Evolutionary conservation across 1,139 yeast genomes (phyloP).

Genomic region (Lodderomyces margitis): DNA sequence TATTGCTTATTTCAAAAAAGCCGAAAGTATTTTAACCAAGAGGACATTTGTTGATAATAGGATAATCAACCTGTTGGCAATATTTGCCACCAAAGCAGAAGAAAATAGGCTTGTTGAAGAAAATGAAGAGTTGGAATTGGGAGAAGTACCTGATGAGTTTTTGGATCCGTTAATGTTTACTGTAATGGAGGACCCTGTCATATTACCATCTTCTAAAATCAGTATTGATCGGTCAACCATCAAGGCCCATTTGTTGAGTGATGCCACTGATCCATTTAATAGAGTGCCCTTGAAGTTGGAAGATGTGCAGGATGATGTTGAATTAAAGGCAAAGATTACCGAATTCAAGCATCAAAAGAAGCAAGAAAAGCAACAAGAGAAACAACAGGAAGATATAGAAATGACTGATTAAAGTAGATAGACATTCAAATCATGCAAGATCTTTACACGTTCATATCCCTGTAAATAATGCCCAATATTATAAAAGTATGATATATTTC

Average conservation of each 20-base stretch:
- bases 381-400: constrained; percentile 17
- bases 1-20: constrained; percentile 63
- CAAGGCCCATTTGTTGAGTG: constrained; percentile 89
- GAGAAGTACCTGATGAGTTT: constrained; percentile 94
- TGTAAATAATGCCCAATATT: constrained; percentile 1
- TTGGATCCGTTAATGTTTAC: constrained; percentile 96
- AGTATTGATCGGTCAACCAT: constrained; percentile 88
- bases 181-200: constrained; percentile 93
- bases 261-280: constrained; percentile 96
- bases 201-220: constrained; percentile 79
- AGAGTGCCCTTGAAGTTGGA: constrained; percentile 87
- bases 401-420: constrained; percentile 16
- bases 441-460: too few species aligned
- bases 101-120: constrained; percentile 60
- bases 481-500: constrained; percentile 7
- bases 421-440: background rate
- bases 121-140: constrained; percentile 82
- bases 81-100: constrained; percentile 66
- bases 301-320: constrained; percentile 77
- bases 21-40: constrained; percentile 61
- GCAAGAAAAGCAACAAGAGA: constrained; percentile 13
- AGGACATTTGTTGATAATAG: constrained; percentile 52
- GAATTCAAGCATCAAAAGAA: constrained; percentile 51
- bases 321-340: constrained; percentile 59
- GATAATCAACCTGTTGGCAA: constrained; percentile 49